Conservation (phyloP, 495 filamentous ascomycete species). For the Aspergillus bridgeri region DNA sequence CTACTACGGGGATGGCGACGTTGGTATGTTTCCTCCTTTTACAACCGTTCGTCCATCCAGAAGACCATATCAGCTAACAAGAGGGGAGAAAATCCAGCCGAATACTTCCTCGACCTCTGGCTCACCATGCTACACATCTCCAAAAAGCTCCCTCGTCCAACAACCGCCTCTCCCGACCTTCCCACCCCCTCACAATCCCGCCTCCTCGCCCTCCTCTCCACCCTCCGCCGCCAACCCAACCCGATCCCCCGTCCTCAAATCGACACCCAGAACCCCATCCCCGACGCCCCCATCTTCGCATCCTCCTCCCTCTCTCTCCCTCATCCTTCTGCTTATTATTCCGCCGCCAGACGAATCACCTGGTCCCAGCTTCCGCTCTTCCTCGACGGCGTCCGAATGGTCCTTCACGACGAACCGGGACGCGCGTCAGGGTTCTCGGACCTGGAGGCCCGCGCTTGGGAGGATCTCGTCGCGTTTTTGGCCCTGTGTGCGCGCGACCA, state of each 20-base stretch:
- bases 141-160: slow-evolving; percentile 13
- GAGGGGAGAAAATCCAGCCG: neutral
- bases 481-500: slow-evolving; percentile 1
- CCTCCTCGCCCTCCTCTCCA: slow-evolving; percentile 1
- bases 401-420: slow-evolving; percentile 6
- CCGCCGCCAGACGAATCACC: neutral
- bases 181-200: slow-evolving; percentile 6
- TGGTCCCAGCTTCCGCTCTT: slow-evolving; percentile 6
- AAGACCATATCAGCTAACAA: no score
- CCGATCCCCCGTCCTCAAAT: neutral
- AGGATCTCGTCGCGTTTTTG: slow-evolving; percentile 8
- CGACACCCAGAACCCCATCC: neutral
- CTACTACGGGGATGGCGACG: slow-evolving; percentile 6
- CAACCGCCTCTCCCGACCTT: slow-evolving; percentile 6
- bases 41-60: neutral
- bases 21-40: slow-evolving; percentile 2
- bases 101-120: slow-evolving; percentile 12
- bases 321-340: no score
- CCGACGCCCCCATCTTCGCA: neutral
- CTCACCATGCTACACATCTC: slow-evolving; percentile 4
- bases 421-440: neutral
- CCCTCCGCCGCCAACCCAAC: slow-evolving; percentile 2
- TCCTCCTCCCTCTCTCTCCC: no score
- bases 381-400: neutral
- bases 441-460: slow-evolving; percentile 1